phyloP scores from a whole-genome alignment of 176 grass and related monocot species.

The Oryza punctata region DNA sequence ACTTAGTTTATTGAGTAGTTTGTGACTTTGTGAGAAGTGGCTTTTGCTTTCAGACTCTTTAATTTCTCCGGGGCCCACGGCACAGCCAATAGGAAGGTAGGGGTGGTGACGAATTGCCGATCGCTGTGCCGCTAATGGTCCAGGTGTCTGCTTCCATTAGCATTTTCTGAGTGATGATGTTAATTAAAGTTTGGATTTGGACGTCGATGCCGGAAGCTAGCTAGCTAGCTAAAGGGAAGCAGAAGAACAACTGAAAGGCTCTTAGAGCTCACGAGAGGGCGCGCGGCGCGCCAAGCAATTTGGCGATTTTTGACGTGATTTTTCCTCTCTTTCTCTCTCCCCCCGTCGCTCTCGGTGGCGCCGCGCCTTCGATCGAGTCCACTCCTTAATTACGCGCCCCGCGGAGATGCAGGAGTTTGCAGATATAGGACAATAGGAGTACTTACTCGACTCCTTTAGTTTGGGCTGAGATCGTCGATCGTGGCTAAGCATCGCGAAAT shows the following conservation, averaged over 20 bases:
- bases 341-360: neutral
- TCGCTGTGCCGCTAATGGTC: constrained; percentile 16
- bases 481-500: neutral
- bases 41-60: neutral
- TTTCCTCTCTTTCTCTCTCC: neutral
- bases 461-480: neutral
- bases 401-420: neutral
- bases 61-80: neutral
- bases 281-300: neutral
- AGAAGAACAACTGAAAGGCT: neutral
- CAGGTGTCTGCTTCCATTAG: constrained; percentile 21
- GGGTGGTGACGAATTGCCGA: neutral
- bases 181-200: constrained; percentile 40
- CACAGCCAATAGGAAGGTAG: neutral
- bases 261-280: constrained; percentile 25
- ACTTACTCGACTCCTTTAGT: neutral
- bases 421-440: neutral
- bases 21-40: constrained; percentile 27
- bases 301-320: constrained; percentile 18
- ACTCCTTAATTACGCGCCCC: neutral
- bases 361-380: neutral
- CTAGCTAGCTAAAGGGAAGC: neutral
- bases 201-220: constrained; percentile 21
- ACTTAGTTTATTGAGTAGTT: constrained; percentile 6
- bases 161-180: constrained; percentile 17